A percentile compares a stretch with the other conserved stretches of the same genome.
These are phyloP conservation scores for Epichloe uncinata DNA, from an alignment of 2,329 filamentous ascomycete genomes.

Conservation along the genomic window DNA sequence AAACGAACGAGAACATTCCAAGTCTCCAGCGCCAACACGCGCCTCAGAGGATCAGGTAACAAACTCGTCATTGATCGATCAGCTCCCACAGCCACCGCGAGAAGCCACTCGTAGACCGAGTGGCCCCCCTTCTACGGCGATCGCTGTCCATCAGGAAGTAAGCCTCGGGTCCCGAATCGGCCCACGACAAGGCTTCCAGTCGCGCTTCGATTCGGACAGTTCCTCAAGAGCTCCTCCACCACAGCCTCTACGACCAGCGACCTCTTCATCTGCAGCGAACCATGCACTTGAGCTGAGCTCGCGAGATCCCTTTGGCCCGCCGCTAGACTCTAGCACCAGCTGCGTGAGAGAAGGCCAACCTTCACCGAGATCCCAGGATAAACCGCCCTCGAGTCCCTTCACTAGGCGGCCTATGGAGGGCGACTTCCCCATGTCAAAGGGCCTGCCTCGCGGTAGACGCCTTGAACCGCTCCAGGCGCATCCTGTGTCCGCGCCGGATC, in stretches of 20 bases:
- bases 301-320: conserved; percentile 13
- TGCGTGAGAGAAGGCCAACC: conserved; percentile 4
- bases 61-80: conserved; percentile 4
- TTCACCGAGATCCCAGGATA: conserved; percentile 6
- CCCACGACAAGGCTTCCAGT: conserved; percentile 10
- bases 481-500: not conserved
- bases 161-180: not conserved
- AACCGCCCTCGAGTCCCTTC: conserved; percentile 15
- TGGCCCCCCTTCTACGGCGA: conserved; percentile 3
- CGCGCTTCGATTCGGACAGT: conserved; percentile 13
- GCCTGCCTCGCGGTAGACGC: conserved; percentile 22
- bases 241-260: conserved; percentile 11
- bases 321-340: conserved; percentile 4
- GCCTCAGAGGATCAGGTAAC: not conserved
- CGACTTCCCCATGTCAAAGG: conserved; percentile 21
- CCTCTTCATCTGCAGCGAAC: conserved; percentile 11
- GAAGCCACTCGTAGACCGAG: not conserved
- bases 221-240: conserved; percentile 10
- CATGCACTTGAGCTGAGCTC: conserved; percentile 5
- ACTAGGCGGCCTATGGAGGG: conserved; percentile 17
- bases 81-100: conserved; percentile 2
- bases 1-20: conserved; percentile 7
- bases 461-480: conserved; percentile 9
- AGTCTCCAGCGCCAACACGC: not conserved
- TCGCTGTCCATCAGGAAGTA: not conserved